Conservation (phyloP, 1,284 basidiomycete species). For the Melampsora larici-populina region DNA sequence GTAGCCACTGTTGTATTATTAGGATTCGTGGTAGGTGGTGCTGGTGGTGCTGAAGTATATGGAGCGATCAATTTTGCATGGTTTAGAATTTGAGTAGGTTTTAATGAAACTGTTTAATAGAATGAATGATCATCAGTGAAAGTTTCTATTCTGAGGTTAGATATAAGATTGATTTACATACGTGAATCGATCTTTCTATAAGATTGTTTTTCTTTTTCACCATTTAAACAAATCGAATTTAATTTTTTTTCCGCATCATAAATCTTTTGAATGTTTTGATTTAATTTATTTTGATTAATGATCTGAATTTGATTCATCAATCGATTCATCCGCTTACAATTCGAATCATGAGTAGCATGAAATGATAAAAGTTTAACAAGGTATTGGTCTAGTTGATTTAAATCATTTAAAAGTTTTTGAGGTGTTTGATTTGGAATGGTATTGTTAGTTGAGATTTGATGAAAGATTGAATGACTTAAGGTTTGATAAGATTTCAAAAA, state of each 20-base stretch:
- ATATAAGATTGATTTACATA: not conserved
- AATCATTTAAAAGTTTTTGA: not conserved
- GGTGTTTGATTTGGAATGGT: conserved; percentile 4
- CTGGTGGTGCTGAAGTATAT: conserved; percentile 50
- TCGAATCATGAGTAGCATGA: conserved; percentile 21
- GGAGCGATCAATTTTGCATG: conserved; percentile 50
- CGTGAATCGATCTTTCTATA: not conserved
- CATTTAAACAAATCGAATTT: conserved; percentile 25
- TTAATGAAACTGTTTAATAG: conserved; percentile 35
- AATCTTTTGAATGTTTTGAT: not conserved
- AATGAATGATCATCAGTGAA: not conserved
- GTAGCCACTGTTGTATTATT: conserved; percentile 26
- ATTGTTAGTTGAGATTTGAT: conserved; percentile 6
- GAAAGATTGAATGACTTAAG: conserved; percentile 31
- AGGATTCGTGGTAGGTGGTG: conserved; percentile 39
- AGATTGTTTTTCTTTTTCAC: conserved; percentile 26
- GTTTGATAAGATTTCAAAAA: conserved; percentile 22
- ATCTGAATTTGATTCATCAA: not conserved
- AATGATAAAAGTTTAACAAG: conserved; percentile 20
- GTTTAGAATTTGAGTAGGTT: conserved; percentile 46
- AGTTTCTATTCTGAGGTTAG: not conserved
- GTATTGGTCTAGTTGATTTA: conserved; percentile 18
- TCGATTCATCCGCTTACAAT: conserved; percentile 24
- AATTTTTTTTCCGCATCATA: conserved; percentile 21
- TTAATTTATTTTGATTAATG: not conserved